Evolutionary conservation across 192 early-diverging fungal genomes (phyloP).

Genomic region (Tieghemiomyces parasiticus): DNA sequence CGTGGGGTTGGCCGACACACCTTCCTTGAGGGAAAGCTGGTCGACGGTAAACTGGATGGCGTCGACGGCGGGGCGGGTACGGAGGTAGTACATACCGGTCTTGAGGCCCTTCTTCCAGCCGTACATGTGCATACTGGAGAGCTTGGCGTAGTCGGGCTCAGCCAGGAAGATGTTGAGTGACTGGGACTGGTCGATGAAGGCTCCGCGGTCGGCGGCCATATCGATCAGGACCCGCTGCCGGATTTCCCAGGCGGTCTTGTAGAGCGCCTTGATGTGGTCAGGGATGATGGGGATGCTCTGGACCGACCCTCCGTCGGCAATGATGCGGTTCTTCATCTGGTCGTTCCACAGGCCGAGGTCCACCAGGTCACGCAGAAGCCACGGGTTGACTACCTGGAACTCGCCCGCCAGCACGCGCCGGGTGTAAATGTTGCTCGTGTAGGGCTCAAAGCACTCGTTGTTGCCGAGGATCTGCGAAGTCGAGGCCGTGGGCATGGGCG

Average conservation of each 20-base stretch:
- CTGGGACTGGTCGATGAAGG: slow-evolving; percentile 95
- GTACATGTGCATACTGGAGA: slow-evolving; percentile 97
- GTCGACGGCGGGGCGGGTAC: slow-evolving; percentile 88
- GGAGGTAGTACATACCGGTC: slow-evolving; percentile 98
- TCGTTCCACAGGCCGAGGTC: slow-evolving; percentile 90
- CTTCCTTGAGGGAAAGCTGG: slow-evolving; percentile 49
- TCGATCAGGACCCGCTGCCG: slow-evolving; percentile 84
- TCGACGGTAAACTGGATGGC: slow-evolving; percentile 99
- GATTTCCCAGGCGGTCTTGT: slow-evolving; percentile 97
- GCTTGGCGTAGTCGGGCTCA: slow-evolving; percentile 84
- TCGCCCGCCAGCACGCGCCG: slow-evolving; percentile 91
- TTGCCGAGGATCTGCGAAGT: slow-evolving; percentile 95
- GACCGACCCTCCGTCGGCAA: slow-evolving; percentile 78
- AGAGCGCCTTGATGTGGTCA: slow-evolving; percentile 76
- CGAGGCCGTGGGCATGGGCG: slow-evolving; percentile 96
- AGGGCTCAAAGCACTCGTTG: slow-evolving; percentile 96
- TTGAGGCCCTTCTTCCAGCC: slow-evolving; percentile 96
- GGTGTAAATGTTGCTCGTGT: slow-evolving; percentile 90
- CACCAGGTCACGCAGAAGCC: slow-evolving; percentile 88
- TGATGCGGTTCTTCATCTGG: slow-evolving; percentile 84
- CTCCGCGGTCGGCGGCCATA: slow-evolving; percentile 93
- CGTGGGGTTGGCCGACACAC: slow-evolving; percentile 22
- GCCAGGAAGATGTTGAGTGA: slow-evolving; percentile 91
- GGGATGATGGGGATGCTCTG: slow-evolving; percentile 68
- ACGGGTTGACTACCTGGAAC: slow-evolving; percentile 97